Base-by-base conservation (phyloP, 306 rosid species). In the Bauhinia variegata region DNA sequence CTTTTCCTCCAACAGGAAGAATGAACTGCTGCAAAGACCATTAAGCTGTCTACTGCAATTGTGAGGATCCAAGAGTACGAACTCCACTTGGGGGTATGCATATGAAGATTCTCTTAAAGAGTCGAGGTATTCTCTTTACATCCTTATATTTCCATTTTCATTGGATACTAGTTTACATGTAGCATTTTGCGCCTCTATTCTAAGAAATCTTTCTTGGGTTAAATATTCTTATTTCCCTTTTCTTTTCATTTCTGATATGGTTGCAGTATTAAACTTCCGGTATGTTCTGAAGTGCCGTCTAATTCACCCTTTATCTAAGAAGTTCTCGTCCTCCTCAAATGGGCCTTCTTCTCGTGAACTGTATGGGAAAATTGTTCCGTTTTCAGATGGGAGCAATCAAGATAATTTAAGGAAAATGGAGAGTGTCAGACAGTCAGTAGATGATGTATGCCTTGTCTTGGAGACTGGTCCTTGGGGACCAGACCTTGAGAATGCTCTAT, bases 391-490 rank as follows among this genome's bases (percentile, higher is more conserved):
- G 18, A 53, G 58, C 31, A 37, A 60, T 67, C 53, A 58, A 39
- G 78, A 76, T 30, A 53, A 50, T 62, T 60, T 78, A 33, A 30
- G 60, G 60, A 87, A 76, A 74, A 39, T 37, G 31, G 82, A 79
- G 51, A 74, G 65, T 57, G 71, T 65, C 59, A 81, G 85, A 65
- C 86, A 66, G 12, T 51, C 68, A 47, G 87, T 88, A 37, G 75
- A 83, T 70, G 84, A 84, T 63, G 82, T 81, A 19, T 89, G 96
- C 73, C 82, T 38, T 53, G 75, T 86, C 5, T 77, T 93, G 87
- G 98, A 83, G 46, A 13, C 78, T 47, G 71, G 79, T 75, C 77
- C 88, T 37, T 86, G 91, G 96, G 96, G 86, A 67, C 87, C 87
- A 42, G 50, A 77, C 12, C n/a, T 88, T 46, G 93, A 89, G 88